phyloP scores from a whole-genome alignment of 192 early-diverging fungal genomes.

The Entomortierella beljakovae region DNA sequence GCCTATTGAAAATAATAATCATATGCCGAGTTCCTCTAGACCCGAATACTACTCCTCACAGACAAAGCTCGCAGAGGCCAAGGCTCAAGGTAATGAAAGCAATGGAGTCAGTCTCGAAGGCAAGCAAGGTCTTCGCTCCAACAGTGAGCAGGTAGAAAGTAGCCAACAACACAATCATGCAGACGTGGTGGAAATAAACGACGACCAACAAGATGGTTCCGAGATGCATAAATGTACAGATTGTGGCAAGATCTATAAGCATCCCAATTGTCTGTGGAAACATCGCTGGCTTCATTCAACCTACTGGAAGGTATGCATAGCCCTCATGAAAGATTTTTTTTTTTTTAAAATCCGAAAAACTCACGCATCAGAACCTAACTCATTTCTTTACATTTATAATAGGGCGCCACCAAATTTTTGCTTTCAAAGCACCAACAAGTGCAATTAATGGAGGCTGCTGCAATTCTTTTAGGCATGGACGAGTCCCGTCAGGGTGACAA shows the following conservation, averaged over 20 bases:
- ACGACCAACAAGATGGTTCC: neutral
- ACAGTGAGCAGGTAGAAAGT: neutral
- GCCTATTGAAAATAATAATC: neutral
- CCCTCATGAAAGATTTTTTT: too few species aligned
- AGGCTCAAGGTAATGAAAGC: too few species aligned
- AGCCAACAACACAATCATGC: neutral
- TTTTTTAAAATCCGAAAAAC: neutral
- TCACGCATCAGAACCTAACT: neutral
- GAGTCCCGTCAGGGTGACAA: constrained; percentile 38
- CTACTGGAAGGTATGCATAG: constrained; percentile 66
- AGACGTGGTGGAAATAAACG: constrained; percentile 10
- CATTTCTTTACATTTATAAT: neutral
- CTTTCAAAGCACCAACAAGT: constrained; percentile 79
- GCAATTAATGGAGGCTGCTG: constrained; percentile 74
- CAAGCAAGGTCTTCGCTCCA: neutral
- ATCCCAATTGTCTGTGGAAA: constrained; percentile 59
- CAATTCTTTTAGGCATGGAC: constrained; percentile 70
- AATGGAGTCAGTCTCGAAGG: too few species aligned
- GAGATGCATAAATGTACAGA: constrained; percentile 47
- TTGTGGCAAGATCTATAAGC: constrained; percentile 52
- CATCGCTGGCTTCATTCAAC: constrained; percentile 78
- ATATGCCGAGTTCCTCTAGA: neutral
- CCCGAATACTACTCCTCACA: neutral
- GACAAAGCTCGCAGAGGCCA: too few species aligned
- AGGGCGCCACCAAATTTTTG: constrained; percentile 61